Evolutionary conservation across 2,329 filamentous ascomycete genomes (phyloP), one percentile per base, ranked within the genome.

Genomic region (Stagonosporopsis chrysanthemi): DNA sequence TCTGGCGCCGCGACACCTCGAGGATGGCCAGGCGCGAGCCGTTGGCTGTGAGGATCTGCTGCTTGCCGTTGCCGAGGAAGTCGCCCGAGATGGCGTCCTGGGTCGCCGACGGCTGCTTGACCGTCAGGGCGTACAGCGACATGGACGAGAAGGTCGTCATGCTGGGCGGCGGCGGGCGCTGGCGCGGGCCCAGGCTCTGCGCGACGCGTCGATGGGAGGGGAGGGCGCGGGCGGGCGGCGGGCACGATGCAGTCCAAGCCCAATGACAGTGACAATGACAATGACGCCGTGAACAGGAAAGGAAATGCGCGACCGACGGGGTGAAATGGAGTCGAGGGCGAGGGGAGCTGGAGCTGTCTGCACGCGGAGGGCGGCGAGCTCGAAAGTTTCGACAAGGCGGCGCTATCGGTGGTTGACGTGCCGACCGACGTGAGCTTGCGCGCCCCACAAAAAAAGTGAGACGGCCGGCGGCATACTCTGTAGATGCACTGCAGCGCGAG

Each of bases 111-210:
- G 95, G 91, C 68, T 91, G 90, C 80, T 97, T 92, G 73, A 99
- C 89, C 68, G 95, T 98, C 81, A 99, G 84, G 72, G 92, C 95
- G 82, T 99, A 99, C 81, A 99, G 88, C 78, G 97, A 97, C 92
- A 97, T 96, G 77, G 94, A 94, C 66, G 93, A 97, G 61, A 94
- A 97, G 76, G 93, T 96, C 82, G 95, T 94, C 95, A 98, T 98
- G 76, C 58, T 82, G 80, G 76, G 74, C 70, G 60, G 58, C 58
- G 65, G 71, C 58, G 74, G 71, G 71, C 73, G 57, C 66, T 52
- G 71, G 70, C 73, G 57, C 66, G 51, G 61, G 68, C 70, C 71
- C 68, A 64, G 70, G 47, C 52, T 47, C 57, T 63, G 41, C 50
- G 43, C 38, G 56, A 56, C 64, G 65, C 60, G 64, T 61, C 51